phyloP scores from a whole-genome alignment of 345 rosid genomes.

The Cardamine occulta region DNA sequence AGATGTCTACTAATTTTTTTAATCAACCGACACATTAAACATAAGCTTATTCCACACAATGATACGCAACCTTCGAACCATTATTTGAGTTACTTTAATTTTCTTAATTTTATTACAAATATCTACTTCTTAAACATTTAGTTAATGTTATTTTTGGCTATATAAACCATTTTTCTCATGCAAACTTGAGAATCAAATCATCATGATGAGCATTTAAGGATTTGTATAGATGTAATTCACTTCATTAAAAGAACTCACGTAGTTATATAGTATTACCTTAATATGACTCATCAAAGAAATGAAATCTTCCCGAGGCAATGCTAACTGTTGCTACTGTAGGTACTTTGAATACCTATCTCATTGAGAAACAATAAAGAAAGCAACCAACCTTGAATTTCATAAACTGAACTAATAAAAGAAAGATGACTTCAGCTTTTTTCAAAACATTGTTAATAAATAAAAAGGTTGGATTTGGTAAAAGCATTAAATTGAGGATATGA shows the following conservation, averaged over 20 bases:
- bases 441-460: conserved; percentile 13
- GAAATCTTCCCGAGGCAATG: conserved; percentile 8
- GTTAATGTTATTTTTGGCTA: background rate
- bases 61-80: background rate
- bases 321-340: conserved; percentile 1
- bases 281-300: background rate
- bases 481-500: conserved; percentile 35
- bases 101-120: background rate
- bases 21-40: conserved; percentile 32
- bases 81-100: background rate
- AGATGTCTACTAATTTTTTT: background rate
- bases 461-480: conserved; percentile 35
- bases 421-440: background rate
- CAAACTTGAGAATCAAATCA: background rate
- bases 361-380: conserved; percentile 15
- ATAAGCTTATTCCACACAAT: conserved; percentile 8
- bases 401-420: conserved; percentile 30
- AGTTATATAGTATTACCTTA: background rate
- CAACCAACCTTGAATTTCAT: conserved; percentile 27
- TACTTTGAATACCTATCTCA: conserved; percentile 5
- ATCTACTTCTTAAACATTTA: background rate
- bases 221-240: background rate
- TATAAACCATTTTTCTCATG: background rate
- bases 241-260: background rate
- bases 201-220: background rate